phyloP scores from a whole-genome alignment of 2,329 filamentous ascomycete species.

The Fusarium verrucosum region DNA sequence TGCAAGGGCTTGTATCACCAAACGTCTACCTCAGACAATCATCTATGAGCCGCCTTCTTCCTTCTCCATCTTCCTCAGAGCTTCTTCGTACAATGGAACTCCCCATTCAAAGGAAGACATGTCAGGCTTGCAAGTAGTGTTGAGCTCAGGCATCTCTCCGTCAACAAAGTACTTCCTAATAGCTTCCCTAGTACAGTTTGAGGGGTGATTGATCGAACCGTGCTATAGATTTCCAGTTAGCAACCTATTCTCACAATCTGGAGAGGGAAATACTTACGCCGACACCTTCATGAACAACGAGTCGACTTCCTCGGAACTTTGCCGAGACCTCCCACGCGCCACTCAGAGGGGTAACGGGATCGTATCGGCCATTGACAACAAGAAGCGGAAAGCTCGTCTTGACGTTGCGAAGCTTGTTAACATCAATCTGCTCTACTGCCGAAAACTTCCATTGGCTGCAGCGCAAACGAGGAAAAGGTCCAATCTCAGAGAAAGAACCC shows the following conservation, averaged over 20 bases:
- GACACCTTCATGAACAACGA: conserved; percentile 5
- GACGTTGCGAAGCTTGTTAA: conserved; percentile 1
- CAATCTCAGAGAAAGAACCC: not conserved
- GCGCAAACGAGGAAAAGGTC: accelerated
- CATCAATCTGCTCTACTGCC: not conserved
- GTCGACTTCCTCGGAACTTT: not conserved
- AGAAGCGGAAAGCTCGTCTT: not conserved
- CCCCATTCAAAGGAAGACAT: not conserved
- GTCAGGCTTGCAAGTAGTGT: not conserved
- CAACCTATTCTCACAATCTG: not conserved
- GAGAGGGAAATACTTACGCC: not conserved
- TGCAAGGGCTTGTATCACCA: not conserved
- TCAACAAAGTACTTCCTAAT: not conserved
- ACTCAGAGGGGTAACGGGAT: not conserved
- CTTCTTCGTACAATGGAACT: accelerated
- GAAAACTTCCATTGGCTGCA: conserved; percentile 6
- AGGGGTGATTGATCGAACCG: not conserved
- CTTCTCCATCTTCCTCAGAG: accelerated
- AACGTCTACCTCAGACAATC: too few species aligned
- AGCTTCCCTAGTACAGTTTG: not conserved
- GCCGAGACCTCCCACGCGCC: not conserved
- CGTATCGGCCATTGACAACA: not conserved
- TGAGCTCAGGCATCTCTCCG: not conserved
- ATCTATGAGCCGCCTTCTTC: accelerated
- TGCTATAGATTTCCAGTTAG: not conserved